Base-by-base conservation (phyloP, 306 rosid species). In the Macrotyloma uniflorum region DNA sequence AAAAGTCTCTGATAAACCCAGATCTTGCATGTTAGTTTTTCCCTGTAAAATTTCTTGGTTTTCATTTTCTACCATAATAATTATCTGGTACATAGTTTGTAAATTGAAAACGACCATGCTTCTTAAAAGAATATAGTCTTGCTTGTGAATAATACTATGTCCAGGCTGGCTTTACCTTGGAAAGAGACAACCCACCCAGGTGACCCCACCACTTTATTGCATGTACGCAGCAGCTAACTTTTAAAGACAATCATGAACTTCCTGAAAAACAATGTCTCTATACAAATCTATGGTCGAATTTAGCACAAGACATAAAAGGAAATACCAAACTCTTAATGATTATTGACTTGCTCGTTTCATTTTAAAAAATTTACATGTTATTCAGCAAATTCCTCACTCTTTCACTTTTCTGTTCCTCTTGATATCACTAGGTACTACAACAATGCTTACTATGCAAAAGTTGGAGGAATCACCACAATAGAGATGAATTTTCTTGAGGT, bases 371-470 rank as follows among this genome's bases (percentile, higher is more conserved):
- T 49, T 46, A 20, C 26, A 54, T 74, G 53, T 12, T 38, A 51
- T 65, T 75, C 36, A 18, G 20, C 49, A 33, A 50, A 35, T 35
- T 36, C 70, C 15, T 64, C 8, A 18, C 14, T 26, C 30, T n/a
- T 32, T 38, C 2, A 45, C 45, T 33, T 47, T 77, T 30, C 1
- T 45, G 5, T 35, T 8, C 51, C 28, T 20, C 64, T 49, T 78
- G 38, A 32, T 58, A 72, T 62, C 18, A 33, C 77, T 84, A 95
- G 99, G 87, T 95, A 84, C 86, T 93, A 95, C 85, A 95, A 93
- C 89, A 95, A 95, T 82, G 99, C 98, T 12, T 95, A 90, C 86
- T 95, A 88, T 86, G 99, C 99, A 83, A 95, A 91, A 88, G 93
- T 95, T 54, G 99, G 99, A 83, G 98, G 99, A 70, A 93, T 95